These are phyloP conservation scores for Myrica gale DNA, from an alignment of 306 rosid genomes.

Conservation along the genomic window DNA sequence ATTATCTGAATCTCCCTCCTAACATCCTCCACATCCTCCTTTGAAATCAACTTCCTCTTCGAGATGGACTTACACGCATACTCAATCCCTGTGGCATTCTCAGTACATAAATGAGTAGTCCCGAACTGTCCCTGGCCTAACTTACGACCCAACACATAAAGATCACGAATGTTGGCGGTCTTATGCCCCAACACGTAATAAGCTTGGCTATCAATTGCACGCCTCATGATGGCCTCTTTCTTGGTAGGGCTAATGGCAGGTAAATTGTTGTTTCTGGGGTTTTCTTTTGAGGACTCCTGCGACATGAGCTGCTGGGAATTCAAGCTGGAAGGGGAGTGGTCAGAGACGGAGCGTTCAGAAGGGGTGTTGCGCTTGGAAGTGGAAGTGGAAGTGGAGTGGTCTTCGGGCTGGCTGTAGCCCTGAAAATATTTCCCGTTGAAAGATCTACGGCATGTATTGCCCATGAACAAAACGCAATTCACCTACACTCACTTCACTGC, in stretches of 20 bases:
- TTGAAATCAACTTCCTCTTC: slow-evolving; percentile 87
- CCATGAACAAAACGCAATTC: slow-evolving; percentile 64
- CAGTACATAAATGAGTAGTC: slow-evolving; percentile 70
- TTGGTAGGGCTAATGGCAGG: slow-evolving; percentile 29
- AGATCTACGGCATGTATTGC: slow-evolving; percentile 99
- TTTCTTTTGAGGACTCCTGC: slow-evolving; percentile 44
- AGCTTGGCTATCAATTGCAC: slow-evolving; percentile 61
- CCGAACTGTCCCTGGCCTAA: slow-evolving; percentile 97
- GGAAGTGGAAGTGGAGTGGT: slow-evolving; percentile 34
- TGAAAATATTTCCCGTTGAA: slow-evolving; percentile 62
- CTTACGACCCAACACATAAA: slow-evolving; percentile 72
- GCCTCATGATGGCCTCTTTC: slow-evolving; percentile 62
- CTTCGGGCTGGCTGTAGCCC: slow-evolving; percentile 67
- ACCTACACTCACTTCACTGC: slow-evolving; percentile 31
- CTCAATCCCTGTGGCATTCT: slow-evolving; percentile 54
- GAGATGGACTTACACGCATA: slow-evolving; percentile 93
- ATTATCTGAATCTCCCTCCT: slow-evolving; percentile 94
- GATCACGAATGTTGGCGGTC: slow-evolving; percentile 86
- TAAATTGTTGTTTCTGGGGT: slow-evolving; percentile 19
- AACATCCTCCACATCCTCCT: slow-evolving; percentile 84
- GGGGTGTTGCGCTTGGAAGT: slow-evolving; percentile 49
- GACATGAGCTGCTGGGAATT: slow-evolving; percentile 39
- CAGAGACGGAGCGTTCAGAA: slow-evolving; percentile 55
- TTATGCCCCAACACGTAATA: slow-evolving; percentile 86
- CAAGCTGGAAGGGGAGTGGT: slow-evolving; percentile 41